phyloP scores from a whole-genome alignment of 768 basidiomycete species.

The Mycena amicta region DNA sequence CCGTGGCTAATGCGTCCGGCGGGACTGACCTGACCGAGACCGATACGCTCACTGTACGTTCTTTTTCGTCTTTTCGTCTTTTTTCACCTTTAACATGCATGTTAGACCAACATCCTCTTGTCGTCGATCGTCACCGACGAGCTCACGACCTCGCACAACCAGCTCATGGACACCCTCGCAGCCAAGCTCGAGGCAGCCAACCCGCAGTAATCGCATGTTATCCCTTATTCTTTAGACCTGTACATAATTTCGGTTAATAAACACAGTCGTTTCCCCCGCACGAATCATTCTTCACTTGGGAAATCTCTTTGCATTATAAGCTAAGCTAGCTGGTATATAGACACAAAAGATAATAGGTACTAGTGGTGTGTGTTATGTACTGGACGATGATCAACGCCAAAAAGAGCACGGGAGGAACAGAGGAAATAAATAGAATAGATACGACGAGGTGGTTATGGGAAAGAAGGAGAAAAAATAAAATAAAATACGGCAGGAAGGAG shows the following conservation, averaged over 20 bases:
- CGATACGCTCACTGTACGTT: slow-evolving; percentile 18
- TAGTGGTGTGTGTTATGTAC: slow-evolving; percentile 2
- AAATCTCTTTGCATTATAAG: slow-evolving; percentile 16
- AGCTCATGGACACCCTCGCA: slow-evolving; percentile 20
- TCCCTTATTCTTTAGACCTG: too few relatives aligned
- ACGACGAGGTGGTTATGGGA: too few relatives aligned
- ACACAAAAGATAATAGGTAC: slow-evolving; percentile 18
- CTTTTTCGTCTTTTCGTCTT: background rate
- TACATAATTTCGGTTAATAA: too few relatives aligned
- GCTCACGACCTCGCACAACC: slow-evolving; percentile 17
- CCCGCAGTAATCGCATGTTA: slow-evolving; percentile 4
- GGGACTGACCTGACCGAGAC: slow-evolving; percentile 23
- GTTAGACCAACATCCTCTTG: slow-evolving; percentile 23
- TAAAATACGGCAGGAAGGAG: background rate
- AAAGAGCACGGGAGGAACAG: background rate
- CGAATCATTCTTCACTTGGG: too few relatives aligned
- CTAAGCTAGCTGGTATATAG: slow-evolving; percentile 12
- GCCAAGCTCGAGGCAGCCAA: slow-evolving; percentile 13
- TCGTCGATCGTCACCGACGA: slow-evolving; percentile 6
- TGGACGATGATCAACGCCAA: background rate
- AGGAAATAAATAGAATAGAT: slow-evolving; percentile 19
- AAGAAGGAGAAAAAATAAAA: slow-evolving; percentile 1
- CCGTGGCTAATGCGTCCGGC: slow-evolving; percentile 14
- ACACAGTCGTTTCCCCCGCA: too few relatives aligned
- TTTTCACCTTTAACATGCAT: too few relatives aligned